Percentiles rank a stretch among this genome's conserved stretches.
Evolutionary conservation across 495 filamentous ascomycete genomes (phyloP).

Genomic region (Rhypophila decipiens): DNA sequence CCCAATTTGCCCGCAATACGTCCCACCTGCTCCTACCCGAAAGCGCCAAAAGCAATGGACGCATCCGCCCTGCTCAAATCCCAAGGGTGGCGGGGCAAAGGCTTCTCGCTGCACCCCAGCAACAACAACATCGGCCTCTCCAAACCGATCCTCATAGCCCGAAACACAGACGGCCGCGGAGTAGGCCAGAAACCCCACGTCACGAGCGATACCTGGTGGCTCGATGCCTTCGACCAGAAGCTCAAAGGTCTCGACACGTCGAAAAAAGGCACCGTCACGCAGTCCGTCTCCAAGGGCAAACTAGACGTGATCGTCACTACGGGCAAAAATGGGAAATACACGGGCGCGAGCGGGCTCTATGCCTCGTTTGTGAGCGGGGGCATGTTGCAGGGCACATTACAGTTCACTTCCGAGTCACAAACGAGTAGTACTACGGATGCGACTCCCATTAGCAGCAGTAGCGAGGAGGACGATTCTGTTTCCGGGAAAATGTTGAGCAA

Average conservation of each 20-base stretch:
- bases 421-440: conserved; percentile 2
- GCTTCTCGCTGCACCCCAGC: conserved; percentile 65
- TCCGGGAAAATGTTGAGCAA: conserved; percentile 5
- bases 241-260: conserved; percentile 61
- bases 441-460: conserved; percentile 6
- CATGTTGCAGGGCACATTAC: conserved; percentile 56
- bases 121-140: conserved; percentile 58
- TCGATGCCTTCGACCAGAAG: conserved; percentile 72
- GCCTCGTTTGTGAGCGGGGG: conserved; percentile 74
- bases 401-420: conserved; percentile 25
- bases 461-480: conserved; percentile 1
- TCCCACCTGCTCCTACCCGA: too few species aligned
- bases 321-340: conserved; percentile 36
- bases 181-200: conserved; percentile 59
- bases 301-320: conserved; percentile 42
- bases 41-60: too few species aligned
- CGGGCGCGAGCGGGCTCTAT: conserved; percentile 60
- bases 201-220: conserved; percentile 72
- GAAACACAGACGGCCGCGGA: conserved; percentile 62
- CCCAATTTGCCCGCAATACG: too few species aligned
- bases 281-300: conserved; percentile 43
- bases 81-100: conserved; percentile 74
- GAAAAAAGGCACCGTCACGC: conserved; percentile 40
- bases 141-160: conserved; percentile 60
- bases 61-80: conserved; percentile 47